Base-by-base conservation (phyloP, 345 rosid genomes). In the Gossypium turneri region DNA sequence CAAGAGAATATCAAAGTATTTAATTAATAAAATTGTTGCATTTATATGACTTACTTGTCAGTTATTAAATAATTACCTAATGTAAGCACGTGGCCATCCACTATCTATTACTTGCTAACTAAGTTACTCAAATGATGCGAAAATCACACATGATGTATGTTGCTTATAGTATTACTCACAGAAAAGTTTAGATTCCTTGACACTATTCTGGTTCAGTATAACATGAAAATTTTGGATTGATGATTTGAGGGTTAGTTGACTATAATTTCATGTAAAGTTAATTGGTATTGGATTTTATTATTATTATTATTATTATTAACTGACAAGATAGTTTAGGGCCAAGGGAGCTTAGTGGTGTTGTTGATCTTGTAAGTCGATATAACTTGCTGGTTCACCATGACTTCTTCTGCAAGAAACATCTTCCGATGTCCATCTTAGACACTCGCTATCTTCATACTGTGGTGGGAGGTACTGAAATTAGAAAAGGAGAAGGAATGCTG, bases 401-500 rank as follows among this genome's bases (percentile, higher is more conserved):
- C 44, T 87, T 84, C 73, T 93, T 93, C 84, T 91, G 98, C 89
- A 90, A 90, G 89, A 85, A 84, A 80, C 78, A 92, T 27, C 96
- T 90, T 78, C 96, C 97, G 15, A 69, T 85, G 55, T 90, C 94
- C 72, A 78, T 93, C 17, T 79, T 94, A n/a, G 94, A 91, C 62
- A 80, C 93, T 67, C 89, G 83, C 77, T 92, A 94, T 78, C 91
- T 94, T 79, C 92, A 83, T 72, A 83, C 86, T 72, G 90, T 89
- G 75, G 97, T 92, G 77, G 96, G 97, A 61, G 94, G 88, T 77
- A 82, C 90, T 47, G 90, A 92, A 84, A 89, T 93, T 71, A 87
- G 94, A 73, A 91, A 91, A 87, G 97, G 97, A 75, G 97, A 90
- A 53, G 97, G 96, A 56, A 92, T 94, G 98, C 93, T 89, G 80